Conservation (phyloP, 331 rosid genomes). For the Malus hybrid region DNA sequence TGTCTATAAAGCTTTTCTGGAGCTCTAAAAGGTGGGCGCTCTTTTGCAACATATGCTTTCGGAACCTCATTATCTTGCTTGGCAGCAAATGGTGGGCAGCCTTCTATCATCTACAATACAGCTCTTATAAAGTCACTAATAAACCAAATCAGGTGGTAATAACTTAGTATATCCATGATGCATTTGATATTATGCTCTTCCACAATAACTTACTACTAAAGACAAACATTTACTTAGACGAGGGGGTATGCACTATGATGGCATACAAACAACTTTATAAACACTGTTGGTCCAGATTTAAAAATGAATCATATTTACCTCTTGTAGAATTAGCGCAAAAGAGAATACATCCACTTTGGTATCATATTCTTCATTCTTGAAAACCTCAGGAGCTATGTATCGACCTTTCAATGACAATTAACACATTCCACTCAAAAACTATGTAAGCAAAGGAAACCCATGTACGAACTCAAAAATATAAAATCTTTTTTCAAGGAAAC, state of each 20-base stretch:
- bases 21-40: slow-evolving; percentile 75
- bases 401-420: slow-evolving; percentile 33
- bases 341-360: slow-evolving; percentile 90
- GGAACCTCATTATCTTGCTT: slow-evolving; percentile 70
- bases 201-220: not conserved
- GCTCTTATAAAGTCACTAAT: not conserved
- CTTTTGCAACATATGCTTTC: slow-evolving; percentile 43
- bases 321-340: slow-evolving; percentile 82
- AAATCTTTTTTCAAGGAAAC: too few species aligned
- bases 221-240: not conserved
- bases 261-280: not conserved
- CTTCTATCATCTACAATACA: slow-evolving; percentile 80
- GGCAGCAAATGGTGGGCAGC: slow-evolving; percentile 55
- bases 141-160: too few species aligned
- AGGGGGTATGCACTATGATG: not conserved
- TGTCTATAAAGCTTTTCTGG: slow-evolving; percentile 51
- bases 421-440: not conserved
- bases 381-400: slow-evolving; percentile 94
- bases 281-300: not conserved
- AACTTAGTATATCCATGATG: too few species aligned
- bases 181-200: not conserved
- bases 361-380: slow-evolving; percentile 69
- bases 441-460: too few species aligned
- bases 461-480: too few species aligned
- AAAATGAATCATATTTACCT: slow-evolving; percentile 40